Base-by-base conservation (phyloP, 228 moss, liverwort and hornwort species). In the Sphagnum fallax region DNA sequence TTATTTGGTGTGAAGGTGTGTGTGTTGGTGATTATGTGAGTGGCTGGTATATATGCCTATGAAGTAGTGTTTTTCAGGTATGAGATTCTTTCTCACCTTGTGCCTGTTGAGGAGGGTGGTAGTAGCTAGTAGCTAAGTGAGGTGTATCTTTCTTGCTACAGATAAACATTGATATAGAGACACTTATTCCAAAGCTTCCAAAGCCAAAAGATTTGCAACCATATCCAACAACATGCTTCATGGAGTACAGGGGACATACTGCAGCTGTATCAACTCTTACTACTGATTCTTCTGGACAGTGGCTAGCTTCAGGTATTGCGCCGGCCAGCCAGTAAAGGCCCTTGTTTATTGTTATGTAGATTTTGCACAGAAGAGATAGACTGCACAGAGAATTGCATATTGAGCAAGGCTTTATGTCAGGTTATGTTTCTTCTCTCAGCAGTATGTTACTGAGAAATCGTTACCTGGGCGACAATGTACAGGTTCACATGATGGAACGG, bases 131-230 rank as follows among this genome's bases (percentile, higher is more conserved):
- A 64, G n/a, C 47, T 64, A 49, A n/a, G 12, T 52, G 14, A 12
- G 5, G 14, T 50, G 11, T 1, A 5, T 50, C 51, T 55, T 10
- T 66, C 4, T n/a, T 55, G 49, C 63, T 60, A 61, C 83, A 85
- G 89, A 85, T 83, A 52, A 81, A 89, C 61, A 81, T 86, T 66
- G 83, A 89, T 77, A 86, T 83, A 18, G 80, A 92, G 76, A 82
- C 94, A 49, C 94, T 98, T 53, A 81, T 94, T 72, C 98, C 94
- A n/a, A 92, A 92, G 75, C 89, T 98, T 62, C 98, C 98, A 4
- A 89, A 90, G 69, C 87, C 98, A 48, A 94, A 89, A 76, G 94
- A 98, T 70, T 71, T 98, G 71, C 93, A 92, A 71, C 98, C 98
- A 13, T 94, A 85, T 80, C 98, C 98, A 10, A 88, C 90, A 63